Evolutionary conservation across 495 filamentous ascomycete genomes (phyloP).

Genomic region (Rhizodiscina lignyota): DNA sequence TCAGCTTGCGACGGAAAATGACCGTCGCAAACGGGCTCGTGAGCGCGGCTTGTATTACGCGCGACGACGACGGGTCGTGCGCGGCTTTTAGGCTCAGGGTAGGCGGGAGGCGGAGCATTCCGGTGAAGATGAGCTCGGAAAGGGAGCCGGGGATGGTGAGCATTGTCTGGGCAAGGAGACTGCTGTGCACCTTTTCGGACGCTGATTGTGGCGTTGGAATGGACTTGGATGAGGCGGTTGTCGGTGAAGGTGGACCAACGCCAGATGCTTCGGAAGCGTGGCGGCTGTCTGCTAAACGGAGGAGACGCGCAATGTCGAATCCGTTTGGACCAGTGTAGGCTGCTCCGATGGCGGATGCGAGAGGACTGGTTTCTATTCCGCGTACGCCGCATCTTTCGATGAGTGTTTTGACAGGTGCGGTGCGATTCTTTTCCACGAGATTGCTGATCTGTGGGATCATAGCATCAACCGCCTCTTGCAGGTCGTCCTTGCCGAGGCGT

Average conservation of each 20-base stretch:
- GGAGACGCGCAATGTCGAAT: slow-evolving; percentile 30
- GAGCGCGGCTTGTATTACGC: slow-evolving; percentile 53
- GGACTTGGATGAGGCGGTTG: slow-evolving; percentile 9
- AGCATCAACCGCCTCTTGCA: slow-evolving; percentile 47
- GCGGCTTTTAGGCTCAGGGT: slow-evolving; percentile 30
- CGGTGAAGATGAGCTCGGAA: slow-evolving; percentile 38
- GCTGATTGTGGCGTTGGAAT: slow-evolving; percentile 3
- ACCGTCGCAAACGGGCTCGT: slow-evolving; percentile 36
- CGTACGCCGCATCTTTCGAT: slow-evolving; percentile 71
- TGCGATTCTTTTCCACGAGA: slow-evolving; percentile 56
- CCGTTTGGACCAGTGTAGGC: slow-evolving; percentile 30
- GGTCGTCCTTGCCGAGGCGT: slow-evolving; percentile 66
- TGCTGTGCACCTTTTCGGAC: slow-evolving; percentile 39
- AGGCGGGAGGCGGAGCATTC: slow-evolving; percentile 28
- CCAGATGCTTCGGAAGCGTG: not conserved
- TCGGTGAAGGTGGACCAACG: slow-evolving; percentile 4
- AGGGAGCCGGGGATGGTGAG: slow-evolving; percentile 38
- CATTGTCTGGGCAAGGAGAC: slow-evolving; percentile 50
- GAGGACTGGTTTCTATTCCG: slow-evolving; percentile 33
- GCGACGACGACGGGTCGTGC: slow-evolving; percentile 44
- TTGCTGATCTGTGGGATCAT: slow-evolving; percentile 51
- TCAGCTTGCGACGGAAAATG: slow-evolving; percentile 45
- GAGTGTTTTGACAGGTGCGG: slow-evolving; percentile 59
- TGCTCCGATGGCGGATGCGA: slow-evolving; percentile 42
- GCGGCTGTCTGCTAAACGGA: slow-evolving; percentile 13